Evolutionary conservation across 140 eudicot genomes (phyloP), one percentile per base, ranked within the genome.

Genomic region (Oenanthe javanica): DNA sequence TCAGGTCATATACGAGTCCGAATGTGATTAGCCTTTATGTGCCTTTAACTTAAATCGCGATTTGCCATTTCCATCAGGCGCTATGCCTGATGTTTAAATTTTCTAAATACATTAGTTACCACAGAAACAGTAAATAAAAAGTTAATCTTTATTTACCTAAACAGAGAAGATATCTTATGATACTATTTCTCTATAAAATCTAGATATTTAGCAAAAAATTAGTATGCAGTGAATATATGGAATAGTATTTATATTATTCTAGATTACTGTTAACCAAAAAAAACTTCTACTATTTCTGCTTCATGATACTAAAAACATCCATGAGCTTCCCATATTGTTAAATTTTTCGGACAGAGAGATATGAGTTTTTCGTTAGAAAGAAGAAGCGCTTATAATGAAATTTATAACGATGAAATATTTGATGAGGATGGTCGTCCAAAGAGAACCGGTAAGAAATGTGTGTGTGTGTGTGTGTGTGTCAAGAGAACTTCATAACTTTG

Each of bases 401-500:
- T 61, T n/a, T 61, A 61, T 61, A n/a, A 61, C 0, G 15, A n/a
- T 1, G 69, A 61, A 61, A 61, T 61, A n/a, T 61, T 61, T 9
- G 69, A 61, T 61, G 69, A 61, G 1, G 69, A 61, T 61, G 69
- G 69, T 61, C 69, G 69, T 61, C 69, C 69, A n/a, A 61, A 61
- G 69, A 61, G 69, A 61, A 61, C 69, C 0, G 69, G 69, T 61
- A 61, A 23, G 69, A 59, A 52, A 0, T 14, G 19, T 14, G 19
- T 2, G 57, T 51, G 57, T 51, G 57, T 13, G 5, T 14, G 19
- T 14, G 19, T 2, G 57, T 51, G 57, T 51, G 57, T 13, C 57
- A 51, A 0, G 14, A 14, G 6, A 51, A 31, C 36, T 31, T 31
- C 36, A 31, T 31, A 31, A 14, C 4, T 51, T 16, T 50, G 55